These are phyloP conservation scores for Cyberlindnera meyerae DNA, from an alignment of 805 yeast species.

Conservation along the genomic window DNA sequence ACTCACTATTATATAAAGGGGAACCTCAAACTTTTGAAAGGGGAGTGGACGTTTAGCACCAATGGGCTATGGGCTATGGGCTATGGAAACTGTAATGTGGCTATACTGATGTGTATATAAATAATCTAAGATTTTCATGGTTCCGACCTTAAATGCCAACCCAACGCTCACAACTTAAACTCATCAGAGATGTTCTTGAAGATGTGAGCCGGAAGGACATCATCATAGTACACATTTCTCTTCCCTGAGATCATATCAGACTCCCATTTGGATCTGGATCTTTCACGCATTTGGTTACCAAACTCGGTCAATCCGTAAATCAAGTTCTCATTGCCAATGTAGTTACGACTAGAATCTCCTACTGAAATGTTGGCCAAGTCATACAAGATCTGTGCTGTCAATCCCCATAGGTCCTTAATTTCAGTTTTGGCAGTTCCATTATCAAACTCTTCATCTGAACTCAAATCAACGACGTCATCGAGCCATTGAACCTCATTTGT, in stretches of 20 bases:
- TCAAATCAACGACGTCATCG: slow-evolving; percentile 52
- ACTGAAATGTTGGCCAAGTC: slow-evolving; percentile 57
- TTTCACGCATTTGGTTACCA: slow-evolving; percentile 50
- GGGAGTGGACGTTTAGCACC: no score
- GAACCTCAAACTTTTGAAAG: no score
- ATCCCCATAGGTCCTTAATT: slow-evolving; percentile 75
- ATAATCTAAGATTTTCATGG: neutral
- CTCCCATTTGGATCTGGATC: slow-evolving; percentile 50
- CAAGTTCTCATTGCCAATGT: slow-evolving; percentile 62
- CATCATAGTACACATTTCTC: slow-evolving; percentile 25
- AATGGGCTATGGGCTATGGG: no score
- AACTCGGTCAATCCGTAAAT: slow-evolving; percentile 49
- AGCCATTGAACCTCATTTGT: slow-evolving; percentile 59
- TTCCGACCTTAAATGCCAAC: neutral
- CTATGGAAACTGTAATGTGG: no score
- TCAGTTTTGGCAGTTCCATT: slow-evolving; percentile 28
- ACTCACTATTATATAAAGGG: no score
- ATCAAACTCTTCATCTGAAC: slow-evolving; percentile 45
- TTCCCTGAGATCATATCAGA: slow-evolving; percentile 41
- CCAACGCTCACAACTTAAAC: slow-evolving; percentile 10
- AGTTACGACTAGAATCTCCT: slow-evolving; percentile 26
- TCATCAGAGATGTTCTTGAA: slow-evolving; percentile 18
- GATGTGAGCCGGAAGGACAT: slow-evolving; percentile 30
- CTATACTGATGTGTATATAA: neutral
- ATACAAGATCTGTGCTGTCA: slow-evolving; percentile 74